phyloP scores from a whole-genome alignment of 1,139 yeast species.

The Debaryomyces fabryi region DNA sequence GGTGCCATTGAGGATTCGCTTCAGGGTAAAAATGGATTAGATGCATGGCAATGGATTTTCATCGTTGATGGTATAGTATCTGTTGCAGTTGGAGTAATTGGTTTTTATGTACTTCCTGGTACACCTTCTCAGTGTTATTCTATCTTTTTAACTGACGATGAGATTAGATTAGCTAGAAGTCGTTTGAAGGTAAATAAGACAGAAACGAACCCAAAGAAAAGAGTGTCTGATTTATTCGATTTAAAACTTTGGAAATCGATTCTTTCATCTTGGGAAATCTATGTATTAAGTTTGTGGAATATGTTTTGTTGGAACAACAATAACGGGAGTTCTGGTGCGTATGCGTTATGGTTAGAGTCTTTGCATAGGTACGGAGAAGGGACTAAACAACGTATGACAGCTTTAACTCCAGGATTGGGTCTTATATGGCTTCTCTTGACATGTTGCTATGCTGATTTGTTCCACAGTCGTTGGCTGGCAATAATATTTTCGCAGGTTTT shows the following conservation, averaged over 20 bases:
- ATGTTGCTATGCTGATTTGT: conserved; percentile 51
- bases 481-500: conserved; percentile 55
- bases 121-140: conserved; percentile 65
- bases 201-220: conserved; percentile 29
- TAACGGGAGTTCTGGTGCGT: conserved; percentile 51
- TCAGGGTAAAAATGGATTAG: conserved; percentile 51
- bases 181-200: conserved; percentile 53
- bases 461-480: conserved; percentile 59
- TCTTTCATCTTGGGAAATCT: conserved; percentile 58
- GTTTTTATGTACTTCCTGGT: conserved; percentile 67
- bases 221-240: conserved; percentile 33
- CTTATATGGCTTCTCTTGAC: conserved; percentile 41
- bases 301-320: conserved; percentile 66
- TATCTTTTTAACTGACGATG: conserved; percentile 61
- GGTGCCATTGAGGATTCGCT: conserved; percentile 57
- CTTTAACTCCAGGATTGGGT: conserved; percentile 49
- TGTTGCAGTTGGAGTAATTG: conserved; percentile 60
- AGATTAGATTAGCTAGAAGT: conserved; percentile 60
- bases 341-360: conserved; percentile 49
- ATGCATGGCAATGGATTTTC: conserved; percentile 77
- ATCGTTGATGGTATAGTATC: conserved; percentile 68
- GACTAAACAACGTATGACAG: conserved; percentile 42
- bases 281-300: conserved; percentile 53
- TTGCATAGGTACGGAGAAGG: conserved; percentile 35
- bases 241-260: conserved; percentile 50